Percentiles rank a stretch among this genome's conserved stretches.
Conservation (phyloP, 208 protist species). For the Wallacemonas rigidus region DNA sequence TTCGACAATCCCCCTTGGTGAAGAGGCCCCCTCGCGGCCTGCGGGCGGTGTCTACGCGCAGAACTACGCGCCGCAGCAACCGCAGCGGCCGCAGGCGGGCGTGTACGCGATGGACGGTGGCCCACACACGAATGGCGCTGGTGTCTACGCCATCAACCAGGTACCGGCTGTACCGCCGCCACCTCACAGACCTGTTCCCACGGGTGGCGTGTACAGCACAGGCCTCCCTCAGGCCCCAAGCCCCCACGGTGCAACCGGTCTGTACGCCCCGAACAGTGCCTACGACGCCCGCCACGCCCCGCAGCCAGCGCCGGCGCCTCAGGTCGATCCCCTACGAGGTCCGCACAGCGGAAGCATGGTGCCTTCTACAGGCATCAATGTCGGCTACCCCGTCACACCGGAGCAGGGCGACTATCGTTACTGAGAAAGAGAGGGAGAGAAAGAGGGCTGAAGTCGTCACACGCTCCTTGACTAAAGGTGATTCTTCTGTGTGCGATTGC, state of each 20-base stretch:
- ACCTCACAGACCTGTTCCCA: not conserved
- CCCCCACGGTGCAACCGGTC: not conserved
- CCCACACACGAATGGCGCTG: not conserved
- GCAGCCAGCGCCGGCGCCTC: too few species aligned
- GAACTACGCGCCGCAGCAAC: not conserved
- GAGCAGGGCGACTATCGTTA: not conserved
- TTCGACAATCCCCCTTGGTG: not conserved
- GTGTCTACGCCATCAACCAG: constrained; percentile 3
- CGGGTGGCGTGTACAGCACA: not conserved
- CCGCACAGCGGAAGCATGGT: not conserved
- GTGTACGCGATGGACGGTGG: not conserved
- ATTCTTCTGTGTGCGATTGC: too few species aligned
- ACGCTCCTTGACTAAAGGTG: too few species aligned
- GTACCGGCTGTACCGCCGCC: not conserved
- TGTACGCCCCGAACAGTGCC: not conserved
- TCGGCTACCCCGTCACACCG: not conserved
- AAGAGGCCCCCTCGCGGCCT: not conserved
- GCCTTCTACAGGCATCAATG: not conserved
- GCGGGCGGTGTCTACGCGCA: not conserved
- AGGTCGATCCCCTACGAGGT: too few species aligned
- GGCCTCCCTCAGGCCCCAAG: not conserved
- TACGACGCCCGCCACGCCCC: not conserved
- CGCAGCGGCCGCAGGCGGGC: not conserved
- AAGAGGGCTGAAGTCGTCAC: too few species aligned
- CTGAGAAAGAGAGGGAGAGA: not conserved